These are phyloP conservation scores for Penicillium diatomitis DNA, from an alignment of 495 filamentous ascomycete species.

Conservation along the genomic window DNA sequence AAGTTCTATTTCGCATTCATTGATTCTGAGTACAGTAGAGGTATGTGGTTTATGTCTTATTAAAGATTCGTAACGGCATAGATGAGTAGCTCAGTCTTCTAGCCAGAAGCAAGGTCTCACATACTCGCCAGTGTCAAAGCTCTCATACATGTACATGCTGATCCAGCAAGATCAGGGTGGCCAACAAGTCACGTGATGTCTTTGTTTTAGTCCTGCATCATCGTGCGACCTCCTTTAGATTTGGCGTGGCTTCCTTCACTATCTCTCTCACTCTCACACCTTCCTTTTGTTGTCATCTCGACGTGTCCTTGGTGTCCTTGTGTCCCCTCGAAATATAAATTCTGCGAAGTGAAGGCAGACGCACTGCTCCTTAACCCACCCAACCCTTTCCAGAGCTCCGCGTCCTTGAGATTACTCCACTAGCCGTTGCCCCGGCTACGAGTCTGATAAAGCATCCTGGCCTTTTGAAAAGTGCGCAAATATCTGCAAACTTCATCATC, in stretches of 20 bases:
- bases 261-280: neutral
- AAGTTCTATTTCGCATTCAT: too few species aligned
- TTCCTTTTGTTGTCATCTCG: neutral
- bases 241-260: neutral
- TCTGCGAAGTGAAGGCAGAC: too few species aligned
- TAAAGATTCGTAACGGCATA: too few species aligned
- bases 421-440: conserved; percentile 36
- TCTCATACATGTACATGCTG: neutral
- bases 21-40: too few species aligned
- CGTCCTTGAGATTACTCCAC: conserved; percentile 7
- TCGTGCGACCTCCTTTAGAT: conserved; percentile 2
- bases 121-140: too few species aligned
- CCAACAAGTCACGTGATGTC: conserved; percentile 7
- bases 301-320: too few species aligned
- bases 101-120: too few species aligned
- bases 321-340: too few species aligned
- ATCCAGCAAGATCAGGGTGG: neutral
- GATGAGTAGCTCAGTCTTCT: too few species aligned
- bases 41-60: too few species aligned
- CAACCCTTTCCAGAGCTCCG: neutral
- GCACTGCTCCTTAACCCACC: too few species aligned
- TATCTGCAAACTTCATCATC: conserved; percentile 8
- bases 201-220: conserved; percentile 15
- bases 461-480: conserved; percentile 22
- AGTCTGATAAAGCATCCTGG: conserved; percentile 12